Conservation (phyloP, 495 filamentous ascomycete species). For the Talaromyces stipitatus region DNA sequence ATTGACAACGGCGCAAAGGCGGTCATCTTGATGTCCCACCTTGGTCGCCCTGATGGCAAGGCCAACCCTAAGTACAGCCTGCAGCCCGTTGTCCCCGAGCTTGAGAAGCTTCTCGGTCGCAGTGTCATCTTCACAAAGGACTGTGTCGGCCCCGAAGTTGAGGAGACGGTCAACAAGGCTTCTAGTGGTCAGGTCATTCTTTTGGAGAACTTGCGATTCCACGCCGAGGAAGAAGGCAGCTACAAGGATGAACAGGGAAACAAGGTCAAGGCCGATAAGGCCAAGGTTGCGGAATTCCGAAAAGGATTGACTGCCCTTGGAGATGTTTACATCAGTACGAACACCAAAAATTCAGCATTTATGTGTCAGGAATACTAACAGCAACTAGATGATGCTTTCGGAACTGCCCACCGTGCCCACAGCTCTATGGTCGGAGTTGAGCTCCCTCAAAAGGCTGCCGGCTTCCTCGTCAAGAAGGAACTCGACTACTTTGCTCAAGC, state of each 20-base stretch:
- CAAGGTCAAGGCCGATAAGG: constrained; percentile 96
- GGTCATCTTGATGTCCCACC: constrained; percentile 96
- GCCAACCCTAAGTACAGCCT: constrained; percentile 86
- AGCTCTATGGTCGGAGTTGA: constrained; percentile 98
- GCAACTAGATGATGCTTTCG: constrained; percentile 88
- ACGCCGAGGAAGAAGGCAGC: constrained; percentile 95
- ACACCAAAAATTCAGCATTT: not conserved
- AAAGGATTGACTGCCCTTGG: constrained; percentile 91
- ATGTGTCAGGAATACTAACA: not conserved
- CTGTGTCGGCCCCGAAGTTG: constrained; percentile 81
- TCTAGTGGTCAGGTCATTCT: constrained; percentile 78
- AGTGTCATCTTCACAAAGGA: constrained; percentile 82
- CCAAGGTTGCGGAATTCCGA: constrained; percentile 84
- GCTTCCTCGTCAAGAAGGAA: constrained; percentile 99
- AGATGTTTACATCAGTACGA: constrained; percentile 92
- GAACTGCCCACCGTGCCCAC: constrained; percentile 95
- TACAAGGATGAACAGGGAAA: constrained; percentile 86
- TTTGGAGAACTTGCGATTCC: constrained; percentile 96
- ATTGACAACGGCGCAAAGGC: constrained; percentile 90
- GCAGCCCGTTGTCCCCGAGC: constrained; percentile 82
- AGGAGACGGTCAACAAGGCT: constrained; percentile 82
- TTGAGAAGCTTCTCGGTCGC: constrained; percentile 81
- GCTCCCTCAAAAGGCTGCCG: constrained; percentile 89
- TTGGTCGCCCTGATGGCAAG: constrained; percentile 91
- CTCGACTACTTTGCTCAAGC: constrained; percentile 99